A percentile compares a stretch with the other conserved stretches of the same genome.
Conservation (phyloP, 345 rosid genomes). For the Eucalyptus fibrosa region DNA sequence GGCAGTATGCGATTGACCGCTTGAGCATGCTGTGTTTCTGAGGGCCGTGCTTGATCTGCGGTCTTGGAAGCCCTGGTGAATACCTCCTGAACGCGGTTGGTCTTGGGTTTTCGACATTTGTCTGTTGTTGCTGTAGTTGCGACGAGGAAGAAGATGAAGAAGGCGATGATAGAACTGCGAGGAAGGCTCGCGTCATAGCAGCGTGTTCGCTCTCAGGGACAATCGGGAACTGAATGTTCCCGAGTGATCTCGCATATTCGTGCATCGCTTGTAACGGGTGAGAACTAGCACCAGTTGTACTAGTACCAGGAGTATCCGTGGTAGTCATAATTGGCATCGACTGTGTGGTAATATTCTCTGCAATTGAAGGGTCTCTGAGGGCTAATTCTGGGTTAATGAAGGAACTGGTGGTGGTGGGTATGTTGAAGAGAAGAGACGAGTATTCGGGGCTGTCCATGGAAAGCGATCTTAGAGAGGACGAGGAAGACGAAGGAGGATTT, state of each 20-base stretch:
- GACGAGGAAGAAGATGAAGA: slow-evolving; percentile 26
- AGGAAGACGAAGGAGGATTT: slow-evolving; percentile 36
- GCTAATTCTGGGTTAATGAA: neutral
- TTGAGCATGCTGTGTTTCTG: slow-evolving; percentile 32
- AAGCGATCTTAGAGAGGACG: slow-evolving; percentile 60
- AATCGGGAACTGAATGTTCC: slow-evolving; percentile 10
- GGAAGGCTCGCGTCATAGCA: slow-evolving; percentile 51
- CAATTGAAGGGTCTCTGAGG: neutral
- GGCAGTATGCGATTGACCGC: slow-evolving; percentile 34
- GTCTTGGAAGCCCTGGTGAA: neutral
- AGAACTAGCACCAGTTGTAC: neutral
- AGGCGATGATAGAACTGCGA: slow-evolving; percentile 53
- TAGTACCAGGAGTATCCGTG: neutral
- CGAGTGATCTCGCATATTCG: slow-evolving; percentile 1
- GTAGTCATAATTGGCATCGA: neutral
- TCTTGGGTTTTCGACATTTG: neutral
- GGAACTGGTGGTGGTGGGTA: slow-evolving; percentile 4
- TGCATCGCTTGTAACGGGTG: slow-evolving; percentile 26
- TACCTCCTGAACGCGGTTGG: slow-evolving; percentile 40
- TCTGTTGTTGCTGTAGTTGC: slow-evolving; percentile 4
- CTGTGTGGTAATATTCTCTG: neutral
- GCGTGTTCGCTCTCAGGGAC: slow-evolving; percentile 27
- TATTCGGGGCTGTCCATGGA: slow-evolving; percentile 54
- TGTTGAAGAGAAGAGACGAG: slow-evolving; percentile 41
- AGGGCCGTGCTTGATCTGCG: neutral